Conservation (phyloP, 2,329 filamentous ascomycete species). For the Cercospora sp. region DNA sequence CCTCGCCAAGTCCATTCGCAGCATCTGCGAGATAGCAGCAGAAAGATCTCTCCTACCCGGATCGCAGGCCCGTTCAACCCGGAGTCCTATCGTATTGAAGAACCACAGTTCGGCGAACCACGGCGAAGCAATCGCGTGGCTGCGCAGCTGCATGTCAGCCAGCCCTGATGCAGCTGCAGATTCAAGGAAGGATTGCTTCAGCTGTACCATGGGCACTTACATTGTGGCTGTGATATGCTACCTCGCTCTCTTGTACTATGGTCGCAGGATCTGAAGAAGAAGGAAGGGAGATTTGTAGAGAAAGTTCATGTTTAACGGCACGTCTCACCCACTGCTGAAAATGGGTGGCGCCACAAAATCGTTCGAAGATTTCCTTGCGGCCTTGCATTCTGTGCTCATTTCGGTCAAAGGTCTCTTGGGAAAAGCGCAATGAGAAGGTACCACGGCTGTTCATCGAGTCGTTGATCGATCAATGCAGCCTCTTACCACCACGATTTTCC, state of each 20-base stretch:
- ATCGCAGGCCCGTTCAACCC: not conserved
- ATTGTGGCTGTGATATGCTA: not conserved
- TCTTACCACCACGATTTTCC: not conserved
- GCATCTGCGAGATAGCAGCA: not conserved
- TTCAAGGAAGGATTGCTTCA: not conserved
- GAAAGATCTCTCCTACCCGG: not conserved
- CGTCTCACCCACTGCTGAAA: not conserved
- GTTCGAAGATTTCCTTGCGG: not conserved
- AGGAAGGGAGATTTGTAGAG: too few species aligned
- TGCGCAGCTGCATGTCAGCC: not conserved
- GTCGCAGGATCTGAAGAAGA: too few species aligned
- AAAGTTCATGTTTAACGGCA: too few species aligned
- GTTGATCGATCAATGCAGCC: not conserved
- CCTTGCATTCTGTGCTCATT: not conserved
- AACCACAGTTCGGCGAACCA: not conserved
- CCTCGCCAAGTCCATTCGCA: not conserved
- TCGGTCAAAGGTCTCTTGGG: too few species aligned
- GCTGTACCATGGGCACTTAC: not conserved
- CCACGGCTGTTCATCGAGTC: not conserved
- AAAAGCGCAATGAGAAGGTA: not conserved
- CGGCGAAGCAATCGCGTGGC: not conserved
- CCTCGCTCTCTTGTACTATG: too few species aligned
- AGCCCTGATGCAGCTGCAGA: not conserved
- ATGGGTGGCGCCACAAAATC: not conserved
- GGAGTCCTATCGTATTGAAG: not conserved